Base-by-base conservation (phyloP, 192 early-diverging fungal genomes). In the Powellomyces hirtus region DNA sequence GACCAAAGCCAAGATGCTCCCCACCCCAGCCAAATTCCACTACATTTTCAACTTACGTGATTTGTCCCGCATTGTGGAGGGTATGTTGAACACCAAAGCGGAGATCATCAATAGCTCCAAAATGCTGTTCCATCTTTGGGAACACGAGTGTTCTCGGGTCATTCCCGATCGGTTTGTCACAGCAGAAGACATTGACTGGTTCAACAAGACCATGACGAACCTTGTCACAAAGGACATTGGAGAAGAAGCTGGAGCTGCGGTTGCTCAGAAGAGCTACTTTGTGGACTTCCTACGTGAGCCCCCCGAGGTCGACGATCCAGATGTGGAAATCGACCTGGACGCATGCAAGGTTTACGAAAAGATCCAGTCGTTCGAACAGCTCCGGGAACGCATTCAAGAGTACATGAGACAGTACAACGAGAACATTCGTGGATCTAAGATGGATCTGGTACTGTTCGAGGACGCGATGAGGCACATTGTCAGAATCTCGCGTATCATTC, bases 401-500 rank as follows among this genome's bases (percentile, higher is more conserved):
- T 84, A 85, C 62, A 87, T 87, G 84, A 80, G 81, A 50, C 84
- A 87, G 50, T 82, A 84, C 63, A 87, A 87, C 57, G 86, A 87
- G 64, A 74, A 64, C 35, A 70, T 87, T 27, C 63, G 86, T 34
- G 86, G 86, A 24, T 82, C 84, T 0, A 83, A 84, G 44, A 87
- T 87, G 84, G 82, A 87, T 67, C 74, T 87, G n/a, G 86, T 87
- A 26, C 71, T 87, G 16, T 87, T 87, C 60, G 86, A 87, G 60
- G 86, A 87, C 66, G 86, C 86, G n/a, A 87, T 87, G 84, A 73
- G 73, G 42, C 84, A 87, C 57, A 87, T 87, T 67, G 80, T 81
- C n/a, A 42, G 84, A 30, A 87, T 87, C 34, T 87, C 86, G 2
- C 67, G 86, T 44, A 86, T 87, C 68, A 81, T 87, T 59, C 73